These are phyloP conservation scores for Ziziphus jujuba DNA, from an alignment of 306 rosid genomes.

Conservation along the genomic window DNA sequence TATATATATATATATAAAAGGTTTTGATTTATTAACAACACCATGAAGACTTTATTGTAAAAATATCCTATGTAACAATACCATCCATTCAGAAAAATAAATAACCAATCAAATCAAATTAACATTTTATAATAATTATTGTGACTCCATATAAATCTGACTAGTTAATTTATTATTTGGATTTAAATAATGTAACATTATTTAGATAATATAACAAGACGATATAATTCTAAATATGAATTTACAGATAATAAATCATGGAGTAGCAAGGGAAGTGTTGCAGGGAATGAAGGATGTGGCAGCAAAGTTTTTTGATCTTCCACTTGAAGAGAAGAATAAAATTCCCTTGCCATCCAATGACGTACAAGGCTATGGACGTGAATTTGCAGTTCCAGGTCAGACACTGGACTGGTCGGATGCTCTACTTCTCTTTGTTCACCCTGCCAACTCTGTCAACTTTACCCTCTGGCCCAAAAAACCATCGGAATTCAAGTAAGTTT, in stretches of 20 bases:
- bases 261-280: conserved; percentile 27
- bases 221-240: background rate
- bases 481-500: conserved; percentile 25
- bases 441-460: conserved; percentile 16
- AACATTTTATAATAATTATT: too few species aligned
- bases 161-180: too few species aligned
- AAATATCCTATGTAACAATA: too few species aligned
- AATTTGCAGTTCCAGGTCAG: conserved; percentile 34
- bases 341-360: conserved; percentile 26
- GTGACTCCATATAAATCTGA: too few species aligned
- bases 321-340: conserved; percentile 47
- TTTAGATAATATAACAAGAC: background rate
- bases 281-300: conserved; percentile 34
- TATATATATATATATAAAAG: too few species aligned
- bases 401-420: conserved; percentile 38
- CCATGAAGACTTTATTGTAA: too few species aligned
- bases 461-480: conserved; percentile 40
- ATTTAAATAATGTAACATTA: too few species aligned
- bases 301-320: conserved; percentile 39
- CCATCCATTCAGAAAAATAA: too few species aligned
- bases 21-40: too few species aligned
- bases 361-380: conserved; percentile 42
- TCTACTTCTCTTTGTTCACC: conserved; percentile 22
- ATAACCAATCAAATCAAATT: too few species aligned
- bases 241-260: conserved; percentile 44